phyloP scores from a whole-genome alignment of 805 yeast species.

The Kuraishia hungarica region DNA sequence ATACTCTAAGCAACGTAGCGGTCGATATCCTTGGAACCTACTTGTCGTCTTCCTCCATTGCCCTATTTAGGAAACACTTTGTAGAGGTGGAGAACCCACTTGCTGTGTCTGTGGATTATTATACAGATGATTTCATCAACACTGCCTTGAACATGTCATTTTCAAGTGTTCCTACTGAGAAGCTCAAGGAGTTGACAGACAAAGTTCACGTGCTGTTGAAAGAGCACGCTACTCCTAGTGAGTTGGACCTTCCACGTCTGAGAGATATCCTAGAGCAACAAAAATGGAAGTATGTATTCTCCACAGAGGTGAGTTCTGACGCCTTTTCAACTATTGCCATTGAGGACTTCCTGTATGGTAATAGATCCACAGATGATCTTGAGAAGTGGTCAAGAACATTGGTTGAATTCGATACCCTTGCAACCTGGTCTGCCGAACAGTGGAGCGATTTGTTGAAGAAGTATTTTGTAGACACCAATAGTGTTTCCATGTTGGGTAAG shows the following conservation, averaged over 20 bases:
- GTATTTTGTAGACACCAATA: conserved; percentile 50
- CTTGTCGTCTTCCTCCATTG: conserved; percentile 68
- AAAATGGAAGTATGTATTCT: conserved; percentile 50
- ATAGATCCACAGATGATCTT: conserved; percentile 49
- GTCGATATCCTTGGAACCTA: conserved; percentile 64
- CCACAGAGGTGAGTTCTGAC: conserved; percentile 56
- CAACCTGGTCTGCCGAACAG: conserved; percentile 50
- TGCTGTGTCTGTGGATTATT: conserved; percentile 61
- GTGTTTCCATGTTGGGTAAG: conserved; percentile 58
- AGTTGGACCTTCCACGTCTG: conserved; percentile 58
- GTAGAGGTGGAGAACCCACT: conserved; percentile 79
- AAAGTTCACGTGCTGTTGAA: conserved; percentile 37
- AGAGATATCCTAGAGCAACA: conserved; percentile 60
- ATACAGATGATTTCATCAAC: conserved; percentile 66
- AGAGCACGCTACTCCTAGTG: conserved; percentile 37
- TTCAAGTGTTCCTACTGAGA: conserved; percentile 70
- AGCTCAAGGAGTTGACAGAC: conserved; percentile 42
- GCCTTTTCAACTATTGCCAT: conserved; percentile 60
- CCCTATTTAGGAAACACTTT: conserved; percentile 60
- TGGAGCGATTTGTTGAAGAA: conserved; percentile 55
- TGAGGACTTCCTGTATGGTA: conserved; percentile 75
- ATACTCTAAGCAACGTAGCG: conserved; percentile 52
- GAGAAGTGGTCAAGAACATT: conserved; percentile 44
- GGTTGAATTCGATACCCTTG: conserved; percentile 49
- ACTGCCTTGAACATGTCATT: conserved; percentile 51